Conservation (phyloP, 352 stramenopile genomes). For the Phytophthora pluvialis region DNA sequence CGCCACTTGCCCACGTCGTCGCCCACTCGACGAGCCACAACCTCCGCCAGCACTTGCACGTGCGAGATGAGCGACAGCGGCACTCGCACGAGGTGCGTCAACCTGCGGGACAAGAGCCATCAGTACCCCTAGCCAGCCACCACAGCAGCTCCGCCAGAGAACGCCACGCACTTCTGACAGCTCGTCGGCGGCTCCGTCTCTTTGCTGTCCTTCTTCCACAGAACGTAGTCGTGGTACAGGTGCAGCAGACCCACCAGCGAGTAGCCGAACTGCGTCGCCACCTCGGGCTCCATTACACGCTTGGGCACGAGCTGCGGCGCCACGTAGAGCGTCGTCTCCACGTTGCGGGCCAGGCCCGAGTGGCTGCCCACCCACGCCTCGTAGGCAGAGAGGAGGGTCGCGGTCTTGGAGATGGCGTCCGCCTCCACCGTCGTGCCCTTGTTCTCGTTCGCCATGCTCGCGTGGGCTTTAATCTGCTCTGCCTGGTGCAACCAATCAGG, state of each 20-base stretch:
- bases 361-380: conserved; percentile 72
- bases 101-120: conserved; percentile 29
- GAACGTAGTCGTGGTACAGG: conserved; percentile 85
- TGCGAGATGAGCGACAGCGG: conserved; percentile 82
- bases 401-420: conserved; percentile 16
- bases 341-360: conserved; percentile 67
- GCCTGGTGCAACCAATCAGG: not conserved
- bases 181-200: conserved; percentile 24
- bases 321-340: conserved; percentile 83
- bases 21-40: conserved; percentile 72
- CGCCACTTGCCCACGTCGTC: conserved; percentile 76
- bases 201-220: conserved; percentile 62
- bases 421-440: conserved; percentile 29
- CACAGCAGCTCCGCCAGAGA: not conserved
- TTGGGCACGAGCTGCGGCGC: conserved; percentile 82
- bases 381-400: conserved; percentile 55
- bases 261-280: conserved; percentile 81
- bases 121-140: not conserved
- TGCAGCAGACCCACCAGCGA: conserved; percentile 77
- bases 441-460: conserved; percentile 25
- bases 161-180: conserved; percentile 37
- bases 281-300: conserved; percentile 60
- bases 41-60: conserved; percentile 82
- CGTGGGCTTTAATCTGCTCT: conserved; percentile 3
- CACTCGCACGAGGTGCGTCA: conserved; percentile 65